phyloP scores from a whole-genome alignment of 2,329 filamentous ascomycete species.

The Fusarium clavum region DNA sequence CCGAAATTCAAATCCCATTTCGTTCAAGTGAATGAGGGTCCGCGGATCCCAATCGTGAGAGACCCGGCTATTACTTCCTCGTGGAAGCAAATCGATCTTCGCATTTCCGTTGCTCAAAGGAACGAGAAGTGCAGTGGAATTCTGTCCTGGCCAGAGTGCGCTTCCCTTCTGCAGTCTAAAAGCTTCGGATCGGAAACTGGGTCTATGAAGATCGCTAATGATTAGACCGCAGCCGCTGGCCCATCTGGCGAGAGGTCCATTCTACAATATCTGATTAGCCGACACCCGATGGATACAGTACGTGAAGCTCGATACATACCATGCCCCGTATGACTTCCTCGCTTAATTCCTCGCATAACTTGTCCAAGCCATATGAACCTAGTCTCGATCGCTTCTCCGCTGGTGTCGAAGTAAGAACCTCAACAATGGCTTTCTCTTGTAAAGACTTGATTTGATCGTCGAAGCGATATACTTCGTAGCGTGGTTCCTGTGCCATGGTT shows the following conservation, averaged over 20 bases:
- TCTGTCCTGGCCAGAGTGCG: slow-evolving; percentile 22
- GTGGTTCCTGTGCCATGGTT: slow-evolving; percentile 22
- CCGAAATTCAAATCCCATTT: slow-evolving; percentile 31
- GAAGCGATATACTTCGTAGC: slow-evolving; percentile 20
- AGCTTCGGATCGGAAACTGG: slow-evolving; percentile 28
- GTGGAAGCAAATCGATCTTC: slow-evolving; percentile 25
- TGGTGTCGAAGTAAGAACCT: slow-evolving; percentile 30
- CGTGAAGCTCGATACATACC: slow-evolving; percentile 6
- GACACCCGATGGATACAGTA: not conserved
- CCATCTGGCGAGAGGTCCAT: slow-evolving; percentile 10
- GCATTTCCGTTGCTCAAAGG: slow-evolving; percentile 25
- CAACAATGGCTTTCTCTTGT: slow-evolving; percentile 25
- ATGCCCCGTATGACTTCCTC: slow-evolving; percentile 27
- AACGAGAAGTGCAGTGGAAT: slow-evolving; percentile 24
- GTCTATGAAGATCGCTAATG: slow-evolving; percentile 29
- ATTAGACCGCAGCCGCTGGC: slow-evolving; percentile 7
- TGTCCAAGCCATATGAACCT: slow-evolving; percentile 22
- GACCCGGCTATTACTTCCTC: slow-evolving; percentile 16
- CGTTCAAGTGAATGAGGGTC: slow-evolving; percentile 33
- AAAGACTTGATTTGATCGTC: slow-evolving; percentile 18
- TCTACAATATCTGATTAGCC: slow-evolving; percentile 9
- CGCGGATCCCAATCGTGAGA: slow-evolving; percentile 26
- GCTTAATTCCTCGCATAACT: slow-evolving; percentile 23
- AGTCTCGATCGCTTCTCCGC: slow-evolving; percentile 19
- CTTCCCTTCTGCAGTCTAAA: slow-evolving; percentile 34